Evolutionary conservation across 2,329 filamentous ascomycete species (phyloP), one percentile per base, ranked within the genome.

Genomic region (Sclerotiophoma versabilis): DNA sequence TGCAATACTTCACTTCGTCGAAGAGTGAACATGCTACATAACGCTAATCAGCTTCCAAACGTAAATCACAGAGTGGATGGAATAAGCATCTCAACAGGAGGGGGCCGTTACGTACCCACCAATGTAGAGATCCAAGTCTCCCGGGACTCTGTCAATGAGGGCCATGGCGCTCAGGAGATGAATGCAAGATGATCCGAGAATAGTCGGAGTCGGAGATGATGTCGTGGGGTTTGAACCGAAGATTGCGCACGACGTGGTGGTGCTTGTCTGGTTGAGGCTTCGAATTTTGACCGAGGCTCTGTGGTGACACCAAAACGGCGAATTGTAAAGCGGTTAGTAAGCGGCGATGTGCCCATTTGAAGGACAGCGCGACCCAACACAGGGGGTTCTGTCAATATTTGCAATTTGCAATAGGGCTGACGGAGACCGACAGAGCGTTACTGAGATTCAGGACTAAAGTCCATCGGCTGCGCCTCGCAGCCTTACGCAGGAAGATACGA

Each of bases 1-100:
- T 84, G 78, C 42, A 98, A 81, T 29, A 87, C 83, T 48, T 88
- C 83, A 57, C 87, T 87, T 57, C 89, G 87, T 55, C 87, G 87
- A 59, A 97, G 79, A 34, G 89, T 87, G 79, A 93, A 93, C 60
- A 96, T 84, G 53, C 93, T 96, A 75, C 51, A 63, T 52, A 23
- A 41, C 38, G 59, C 57, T 59, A 54, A 66, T 71, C 63, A 74
- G 70, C 59, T 42, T 48, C 37, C 44, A 49, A 55, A 39, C 44
- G 46, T 54, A 51, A 54, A 46, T 51, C 38, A 51, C 49, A 45
- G 48, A 58, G 46, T 32, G 42, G 23, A 32, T 34, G 57, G 45
- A 45, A 59, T 52, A 57, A 57, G 60, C 49, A 54, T 44, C 54
- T 60, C 52, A 57, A 62, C 60, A 57, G 53, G 37, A 50, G 49